These are phyloP conservation scores for Beta corolliflora DNA, from an alignment of 179 eudicot species.

Conservation along the genomic window DNA sequence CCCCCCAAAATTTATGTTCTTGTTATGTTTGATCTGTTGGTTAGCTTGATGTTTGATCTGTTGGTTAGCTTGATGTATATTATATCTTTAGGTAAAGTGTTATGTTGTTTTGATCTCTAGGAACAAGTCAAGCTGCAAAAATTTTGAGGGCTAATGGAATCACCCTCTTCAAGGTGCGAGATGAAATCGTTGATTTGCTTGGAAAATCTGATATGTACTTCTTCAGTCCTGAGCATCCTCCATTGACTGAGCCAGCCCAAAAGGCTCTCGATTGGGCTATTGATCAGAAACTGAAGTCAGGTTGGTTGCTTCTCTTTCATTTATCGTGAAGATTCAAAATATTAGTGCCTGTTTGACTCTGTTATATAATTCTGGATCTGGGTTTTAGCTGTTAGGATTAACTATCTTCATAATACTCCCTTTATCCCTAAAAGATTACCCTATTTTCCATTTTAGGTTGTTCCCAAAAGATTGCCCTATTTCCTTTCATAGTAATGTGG, in stretches of 20 bases:
- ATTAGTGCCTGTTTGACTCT: neutral
- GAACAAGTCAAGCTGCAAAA: slow-evolving; percentile 72
- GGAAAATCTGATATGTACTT: slow-evolving; percentile 58
- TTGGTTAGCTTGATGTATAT: neutral
- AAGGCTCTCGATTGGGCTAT: slow-evolving; percentile 88
- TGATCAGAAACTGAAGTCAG: slow-evolving; percentile 76
- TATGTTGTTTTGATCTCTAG: slow-evolving; percentile 35
- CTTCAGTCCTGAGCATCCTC: slow-evolving; percentile 75
- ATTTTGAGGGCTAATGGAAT: slow-evolving; percentile 70
- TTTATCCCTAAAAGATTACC: no score
- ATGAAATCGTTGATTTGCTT: slow-evolving; percentile 58
- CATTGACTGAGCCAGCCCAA: slow-evolving; percentile 82
- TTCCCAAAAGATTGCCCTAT: no score
- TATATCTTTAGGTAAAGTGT: neutral
- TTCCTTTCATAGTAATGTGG: no score
- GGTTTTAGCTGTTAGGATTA: neutral
- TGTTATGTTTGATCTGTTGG: no score
- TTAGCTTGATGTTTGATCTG: no score
- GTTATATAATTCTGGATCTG: neutral
- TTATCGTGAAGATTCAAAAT: neutral
- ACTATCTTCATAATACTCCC: no score
- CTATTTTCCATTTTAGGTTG: no score
- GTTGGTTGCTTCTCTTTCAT: slow-evolving; percentile 37
- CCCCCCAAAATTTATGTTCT: no score
- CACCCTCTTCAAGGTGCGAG: slow-evolving; percentile 63